A percentile compares a stretch with the other conserved stretches of the same genome.
Evolutionary conservation across 768 basidiomycete genomes (phyloP).

Genomic region (Mycena metata): DNA sequence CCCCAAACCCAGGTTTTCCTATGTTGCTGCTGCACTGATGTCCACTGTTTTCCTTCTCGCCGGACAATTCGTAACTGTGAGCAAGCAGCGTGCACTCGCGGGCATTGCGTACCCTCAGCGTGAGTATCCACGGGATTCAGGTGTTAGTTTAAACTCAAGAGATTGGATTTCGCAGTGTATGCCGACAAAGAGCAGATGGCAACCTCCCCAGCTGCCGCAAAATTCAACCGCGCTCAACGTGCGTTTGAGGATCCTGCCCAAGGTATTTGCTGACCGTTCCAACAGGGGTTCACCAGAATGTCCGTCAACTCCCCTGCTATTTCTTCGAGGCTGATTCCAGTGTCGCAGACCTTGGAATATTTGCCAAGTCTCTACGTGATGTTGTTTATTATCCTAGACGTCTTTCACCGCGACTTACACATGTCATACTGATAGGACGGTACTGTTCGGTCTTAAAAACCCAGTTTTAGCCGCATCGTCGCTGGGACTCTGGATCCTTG

Average conservation of each 20-base stretch:
- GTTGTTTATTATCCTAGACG: neutral
- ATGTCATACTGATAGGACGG: conserved; percentile 46
- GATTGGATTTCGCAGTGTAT: conserved; percentile 35
- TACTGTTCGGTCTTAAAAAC: conserved; percentile 55
- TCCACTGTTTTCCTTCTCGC: conserved; percentile 38
- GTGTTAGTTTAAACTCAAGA: too few relatives aligned
- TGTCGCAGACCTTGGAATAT: conserved; percentile 17
- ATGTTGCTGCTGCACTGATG: neutral
- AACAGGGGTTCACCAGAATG: conserved; percentile 12
- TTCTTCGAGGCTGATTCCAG: too few relatives aligned
- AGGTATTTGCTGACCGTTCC: conserved; percentile 44
- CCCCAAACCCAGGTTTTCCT: too few relatives aligned
- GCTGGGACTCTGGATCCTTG: neutral
- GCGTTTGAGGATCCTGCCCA: conserved; percentile 1
- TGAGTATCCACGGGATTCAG: too few relatives aligned
- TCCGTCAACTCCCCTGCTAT: neutral
- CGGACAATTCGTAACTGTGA: conserved; percentile 45
- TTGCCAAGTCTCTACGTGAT: conserved; percentile 12
- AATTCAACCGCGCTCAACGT: conserved; percentile 51
- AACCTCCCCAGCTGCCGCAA: conserved; percentile 43
- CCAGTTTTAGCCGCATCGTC: conserved; percentile 55
- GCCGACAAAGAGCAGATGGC: conserved; percentile 50
- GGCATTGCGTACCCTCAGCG: conserved; percentile 46
- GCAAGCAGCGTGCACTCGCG: conserved; percentile 41
- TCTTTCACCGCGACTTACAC: neutral